phyloP scores from a whole-genome alignment of 306 rosid species.

The Rosa chinensis region DNA sequence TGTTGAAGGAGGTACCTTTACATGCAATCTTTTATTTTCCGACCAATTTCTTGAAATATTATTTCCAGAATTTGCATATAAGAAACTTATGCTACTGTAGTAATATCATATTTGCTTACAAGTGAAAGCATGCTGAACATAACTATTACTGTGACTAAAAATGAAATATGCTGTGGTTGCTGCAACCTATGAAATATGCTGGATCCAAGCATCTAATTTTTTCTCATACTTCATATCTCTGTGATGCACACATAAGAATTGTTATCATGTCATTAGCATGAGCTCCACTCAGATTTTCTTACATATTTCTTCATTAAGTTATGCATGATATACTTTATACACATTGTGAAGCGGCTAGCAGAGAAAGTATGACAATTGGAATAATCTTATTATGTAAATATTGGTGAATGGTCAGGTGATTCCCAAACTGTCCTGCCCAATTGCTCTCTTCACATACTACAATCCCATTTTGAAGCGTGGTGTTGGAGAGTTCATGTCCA shows the following conservation, averaged over 20 bases:
- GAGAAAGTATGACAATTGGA: background rate
- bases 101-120: background rate
- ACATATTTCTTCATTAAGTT: background rate
- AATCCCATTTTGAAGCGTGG: conserved; percentile 94
- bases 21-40: conserved; percentile 19
- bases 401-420: conserved; percentile 59
- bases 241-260: background rate
- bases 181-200: background rate
- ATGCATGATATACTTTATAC: background rate
- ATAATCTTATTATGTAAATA: conserved; percentile 8
- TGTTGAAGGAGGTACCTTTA: conserved; percentile 83
- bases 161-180: background rate
- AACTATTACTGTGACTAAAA: background rate
- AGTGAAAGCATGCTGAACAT: background rate
- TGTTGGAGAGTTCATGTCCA: conserved; percentile 65
- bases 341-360: background rate
- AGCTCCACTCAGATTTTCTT: background rate
- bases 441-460: conserved; percentile 84
- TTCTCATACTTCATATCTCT: conserved; percentile 3
- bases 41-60: background rate
- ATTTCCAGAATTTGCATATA: background rate
- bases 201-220: background rate
- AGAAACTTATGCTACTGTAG: background rate
- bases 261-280: background rate
- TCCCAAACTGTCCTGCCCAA: conserved; percentile 81